Percentiles rank a stretch among this genome's conserved stretches.
Conservation (phyloP, 1,284 basidiomycete genomes). For the Ceratobasidium sp. region DNA sequence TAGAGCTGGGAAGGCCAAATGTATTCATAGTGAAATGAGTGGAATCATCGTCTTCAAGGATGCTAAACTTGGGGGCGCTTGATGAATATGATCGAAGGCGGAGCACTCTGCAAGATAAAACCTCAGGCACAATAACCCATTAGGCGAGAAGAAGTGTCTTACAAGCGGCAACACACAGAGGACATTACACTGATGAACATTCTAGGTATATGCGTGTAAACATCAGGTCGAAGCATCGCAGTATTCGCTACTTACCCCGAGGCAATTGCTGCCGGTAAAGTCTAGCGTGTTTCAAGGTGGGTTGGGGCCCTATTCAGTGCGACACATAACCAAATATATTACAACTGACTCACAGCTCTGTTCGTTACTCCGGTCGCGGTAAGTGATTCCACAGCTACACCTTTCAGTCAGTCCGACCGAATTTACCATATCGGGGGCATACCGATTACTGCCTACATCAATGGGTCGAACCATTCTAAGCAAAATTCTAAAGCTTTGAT, state of each 20-base stretch:
- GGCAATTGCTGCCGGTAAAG: background rate
- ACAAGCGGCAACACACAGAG: slow-evolving; percentile 2
- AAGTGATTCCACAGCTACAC: background rate
- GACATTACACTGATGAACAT: background rate
- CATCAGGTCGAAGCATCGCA: background rate
- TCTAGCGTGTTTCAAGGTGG: background rate
- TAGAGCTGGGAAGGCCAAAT: background rate
- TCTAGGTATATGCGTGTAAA: background rate
- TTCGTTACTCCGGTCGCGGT: background rate
- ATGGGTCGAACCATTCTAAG: background rate
- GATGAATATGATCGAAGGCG: background rate
- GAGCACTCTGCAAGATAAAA: background rate
- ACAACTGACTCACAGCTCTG: background rate
- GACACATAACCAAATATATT: background rate
- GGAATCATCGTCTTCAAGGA: background rate
- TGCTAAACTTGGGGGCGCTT: background rate
- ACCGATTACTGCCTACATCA: slow-evolving; percentile 1
- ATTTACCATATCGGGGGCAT: background rate
- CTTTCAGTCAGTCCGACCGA: background rate
- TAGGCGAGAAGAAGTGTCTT: background rate
- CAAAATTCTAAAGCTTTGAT: background rate
- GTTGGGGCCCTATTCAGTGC: background rate
- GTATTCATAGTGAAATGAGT: background rate
- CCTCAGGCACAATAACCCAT: background rate
- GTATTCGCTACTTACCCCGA: slow-evolving; percentile 8